These are phyloP conservation scores for Aspergillus japonicus DNA, from an alignment of 2,329 filamentous ascomycete genomes.

Conservation along the genomic window DNA sequence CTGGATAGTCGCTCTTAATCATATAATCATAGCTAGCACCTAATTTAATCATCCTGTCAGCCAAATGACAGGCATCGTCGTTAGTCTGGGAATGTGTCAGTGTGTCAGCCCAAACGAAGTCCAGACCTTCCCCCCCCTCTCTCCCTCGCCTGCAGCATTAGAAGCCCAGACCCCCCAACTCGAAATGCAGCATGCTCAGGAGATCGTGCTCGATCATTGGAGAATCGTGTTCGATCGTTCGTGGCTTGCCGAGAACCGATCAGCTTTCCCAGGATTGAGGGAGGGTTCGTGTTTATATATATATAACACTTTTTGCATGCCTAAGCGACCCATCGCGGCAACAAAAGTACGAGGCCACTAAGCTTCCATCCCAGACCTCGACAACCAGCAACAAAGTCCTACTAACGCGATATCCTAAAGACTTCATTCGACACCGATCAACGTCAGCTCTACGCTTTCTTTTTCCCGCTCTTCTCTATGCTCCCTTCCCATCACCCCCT, in stretches of 20 bases:
- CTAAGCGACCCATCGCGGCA: neutral
- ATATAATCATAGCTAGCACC: neutral
- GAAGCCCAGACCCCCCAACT: neutral
- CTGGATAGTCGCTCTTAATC: neutral
- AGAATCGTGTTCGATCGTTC: conserved; percentile 8
- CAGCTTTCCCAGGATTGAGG: conserved; percentile 12
- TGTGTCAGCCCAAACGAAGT: conserved; percentile 5
- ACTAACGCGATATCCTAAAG: conserved; percentile 1
- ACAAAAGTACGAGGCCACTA: conserved; percentile 4
- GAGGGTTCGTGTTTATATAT: conserved; percentile 7
- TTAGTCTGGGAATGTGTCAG: neutral
- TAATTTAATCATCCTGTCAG: neutral
- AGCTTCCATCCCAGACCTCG: neutral
- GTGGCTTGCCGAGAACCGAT: conserved; percentile 13
- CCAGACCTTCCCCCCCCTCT: conserved; percentile 8
- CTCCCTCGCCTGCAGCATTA: conserved; percentile 5
- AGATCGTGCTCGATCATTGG: conserved; percentile 18
- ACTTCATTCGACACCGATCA: neutral
- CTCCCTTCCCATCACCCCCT: neutral
- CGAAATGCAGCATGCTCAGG: neutral
- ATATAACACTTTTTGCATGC: neutral
- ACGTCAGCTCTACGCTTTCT: neutral
- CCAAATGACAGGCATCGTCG: neutral
- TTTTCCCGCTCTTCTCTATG: neutral
- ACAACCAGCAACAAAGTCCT: neutral